phyloP scores from a whole-genome alignment of 202 grass and related monocot genomes.

The Zizania palustris region DNA sequence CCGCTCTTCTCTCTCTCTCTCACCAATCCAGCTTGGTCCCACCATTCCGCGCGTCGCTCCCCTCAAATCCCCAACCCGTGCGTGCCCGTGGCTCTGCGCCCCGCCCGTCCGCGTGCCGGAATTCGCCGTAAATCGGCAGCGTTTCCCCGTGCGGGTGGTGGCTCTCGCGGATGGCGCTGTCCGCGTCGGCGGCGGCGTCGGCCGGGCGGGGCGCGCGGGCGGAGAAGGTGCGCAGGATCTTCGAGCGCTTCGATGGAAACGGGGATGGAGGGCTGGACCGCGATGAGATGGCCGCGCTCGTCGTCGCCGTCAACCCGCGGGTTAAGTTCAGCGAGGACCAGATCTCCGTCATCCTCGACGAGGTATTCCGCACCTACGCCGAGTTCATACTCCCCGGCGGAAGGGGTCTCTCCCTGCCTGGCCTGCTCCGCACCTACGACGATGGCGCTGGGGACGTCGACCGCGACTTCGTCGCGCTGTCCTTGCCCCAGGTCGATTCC shows the following conservation, averaged over 20 bases:
- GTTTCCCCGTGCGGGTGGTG: slow-evolving; percentile 34
- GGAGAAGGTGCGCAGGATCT: slow-evolving; percentile 90
- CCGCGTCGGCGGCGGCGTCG: slow-evolving; percentile 47
- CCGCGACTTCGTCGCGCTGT: slow-evolving; percentile 90
- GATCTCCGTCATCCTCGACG: slow-evolving; percentile 93
- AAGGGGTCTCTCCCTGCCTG: slow-evolving; percentile 67
- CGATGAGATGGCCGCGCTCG: slow-evolving; percentile 83
- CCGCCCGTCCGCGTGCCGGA: slow-evolving; percentile 40
- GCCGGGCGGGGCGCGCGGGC: slow-evolving; percentile 60
- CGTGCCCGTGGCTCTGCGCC: background rate
- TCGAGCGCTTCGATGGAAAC: slow-evolving; percentile 88
- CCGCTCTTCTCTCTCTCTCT: slow-evolving; percentile 19
- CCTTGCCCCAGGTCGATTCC: slow-evolving; percentile 53
- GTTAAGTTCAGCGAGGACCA: slow-evolving; percentile 98
- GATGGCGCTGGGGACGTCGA: slow-evolving; percentile 94
- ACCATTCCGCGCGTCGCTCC: background rate
- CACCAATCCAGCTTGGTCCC: slow-evolving; percentile 27
- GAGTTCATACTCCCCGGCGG: slow-evolving; percentile 70
- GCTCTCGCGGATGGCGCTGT: slow-evolving; percentile 51
- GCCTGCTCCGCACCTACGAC: slow-evolving; percentile 87
- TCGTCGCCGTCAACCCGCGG: slow-evolving; percentile 77
- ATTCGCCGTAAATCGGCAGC: slow-evolving; percentile 40
- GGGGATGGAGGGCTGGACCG: slow-evolving; percentile 88
- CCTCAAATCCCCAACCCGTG: slow-evolving; percentile 38
- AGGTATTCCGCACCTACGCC: slow-evolving; percentile 95